These are phyloP conservation scores for Colletotrichum sp. DNA, from an alignment of 2,329 filamentous ascomycete genomes.

Conservation along the genomic window DNA sequence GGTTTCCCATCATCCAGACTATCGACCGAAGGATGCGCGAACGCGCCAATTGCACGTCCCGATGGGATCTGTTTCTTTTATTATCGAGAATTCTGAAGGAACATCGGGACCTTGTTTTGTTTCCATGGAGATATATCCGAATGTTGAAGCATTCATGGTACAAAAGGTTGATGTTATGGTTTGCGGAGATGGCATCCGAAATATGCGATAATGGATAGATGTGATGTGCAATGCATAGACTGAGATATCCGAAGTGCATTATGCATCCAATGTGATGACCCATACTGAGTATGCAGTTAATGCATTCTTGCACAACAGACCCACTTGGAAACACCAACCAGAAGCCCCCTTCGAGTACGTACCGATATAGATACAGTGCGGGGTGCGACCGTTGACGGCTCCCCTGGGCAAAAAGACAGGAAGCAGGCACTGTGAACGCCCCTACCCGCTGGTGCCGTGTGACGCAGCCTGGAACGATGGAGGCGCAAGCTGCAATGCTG, in stretches of 20 bases:
- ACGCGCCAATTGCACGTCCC: neutral
- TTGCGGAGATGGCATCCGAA: neutral
- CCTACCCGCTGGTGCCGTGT: neutral
- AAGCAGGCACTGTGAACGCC: neutral
- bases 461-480: conserved; percentile 16
- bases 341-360: neutral
- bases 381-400: neutral
- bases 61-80: neutral
- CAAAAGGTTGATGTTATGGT: neutral
- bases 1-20: neutral
- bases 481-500: conserved; percentile 12
- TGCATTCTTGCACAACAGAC: neutral
- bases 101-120: neutral
- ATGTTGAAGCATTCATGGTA: neutral
- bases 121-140: neutral
- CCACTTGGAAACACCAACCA: neutral
- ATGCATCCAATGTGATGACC: neutral
- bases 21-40: neutral
- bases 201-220: neutral
- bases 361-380: neutral
- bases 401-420: neutral
- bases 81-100: neutral
- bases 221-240: neutral
- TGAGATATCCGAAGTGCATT: neutral
- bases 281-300: neutral